Conservation (phyloP, 192 early-diverging fungal genomes). For the Oehlia diaphana region DNA sequence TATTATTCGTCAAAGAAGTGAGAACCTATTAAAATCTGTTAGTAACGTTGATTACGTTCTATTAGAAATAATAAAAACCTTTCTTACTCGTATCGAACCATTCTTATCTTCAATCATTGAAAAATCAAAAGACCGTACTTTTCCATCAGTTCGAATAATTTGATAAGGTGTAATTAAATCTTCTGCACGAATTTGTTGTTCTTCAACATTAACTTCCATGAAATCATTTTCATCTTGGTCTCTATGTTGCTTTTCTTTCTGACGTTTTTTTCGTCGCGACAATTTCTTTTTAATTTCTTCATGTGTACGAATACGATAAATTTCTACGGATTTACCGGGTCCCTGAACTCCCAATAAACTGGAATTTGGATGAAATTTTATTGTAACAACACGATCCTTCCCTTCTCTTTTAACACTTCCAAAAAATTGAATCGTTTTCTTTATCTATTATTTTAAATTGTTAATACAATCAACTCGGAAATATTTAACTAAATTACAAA, state of each 20-base stretch:
- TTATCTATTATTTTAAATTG: slow-evolving; percentile 28
- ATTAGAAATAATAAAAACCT: neutral
- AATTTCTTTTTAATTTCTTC: slow-evolving; percentile 87
- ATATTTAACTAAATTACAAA: neutral
- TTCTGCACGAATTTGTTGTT: slow-evolving; percentile 61
- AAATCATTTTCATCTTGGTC: slow-evolving; percentile 41
- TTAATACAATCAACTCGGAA: neutral
- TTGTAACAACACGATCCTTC: slow-evolving; percentile 75
- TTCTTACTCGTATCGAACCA: slow-evolving; percentile 42
- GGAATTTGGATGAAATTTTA: slow-evolving; percentile 79
- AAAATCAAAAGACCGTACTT: slow-evolving; percentile 83
- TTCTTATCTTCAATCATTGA: slow-evolving; percentile 52
- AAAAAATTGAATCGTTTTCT: slow-evolving; percentile 70
- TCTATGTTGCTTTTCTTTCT: slow-evolving; percentile 65
- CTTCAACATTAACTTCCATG: slow-evolving; percentile 39
- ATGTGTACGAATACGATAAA: slow-evolving; percentile 75
- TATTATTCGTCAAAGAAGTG: slow-evolving; percentile 80
- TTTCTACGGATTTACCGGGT: slow-evolving; percentile 78
- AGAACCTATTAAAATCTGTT: slow-evolving; percentile 52
- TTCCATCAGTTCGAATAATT: slow-evolving; percentile 73
- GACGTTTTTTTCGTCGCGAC: slow-evolving; percentile 73
- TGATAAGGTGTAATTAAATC: slow-evolving; percentile 78
- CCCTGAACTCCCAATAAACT: slow-evolving; percentile 78
- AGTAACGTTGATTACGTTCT: neutral
- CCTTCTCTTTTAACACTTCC: slow-evolving; percentile 80